These are phyloP conservation scores for Lasiosphaeriaceae sp. DNA, from an alignment of 495 filamentous ascomycete species.

Conservation along the genomic window DNA sequence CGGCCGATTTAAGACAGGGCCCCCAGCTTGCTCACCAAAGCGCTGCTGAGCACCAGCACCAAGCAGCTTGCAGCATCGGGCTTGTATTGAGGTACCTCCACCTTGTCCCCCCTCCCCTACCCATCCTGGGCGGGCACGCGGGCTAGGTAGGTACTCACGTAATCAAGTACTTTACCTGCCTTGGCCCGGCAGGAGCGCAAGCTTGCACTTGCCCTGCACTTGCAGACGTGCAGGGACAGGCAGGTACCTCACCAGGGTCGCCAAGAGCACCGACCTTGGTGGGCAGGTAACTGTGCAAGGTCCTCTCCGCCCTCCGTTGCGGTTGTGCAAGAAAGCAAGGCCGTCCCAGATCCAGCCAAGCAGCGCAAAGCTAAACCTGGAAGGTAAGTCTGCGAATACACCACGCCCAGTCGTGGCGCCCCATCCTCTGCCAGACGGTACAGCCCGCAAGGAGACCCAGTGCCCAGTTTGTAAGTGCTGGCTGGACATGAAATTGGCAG, in stretches of 20 bases:
- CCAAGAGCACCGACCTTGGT: conserved; percentile 14
- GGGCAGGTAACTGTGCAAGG: conserved; percentile 13
- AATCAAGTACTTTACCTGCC: conserved; percentile 13
- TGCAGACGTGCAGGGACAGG: conserved; percentile 5
- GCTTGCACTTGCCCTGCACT: conserved; percentile 18
- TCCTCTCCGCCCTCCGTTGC: conserved; percentile 21
- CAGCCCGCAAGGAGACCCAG: neutral
- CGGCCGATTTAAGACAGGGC: conserved; percentile 50
- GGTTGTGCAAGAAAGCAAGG: conserved; percentile 23
- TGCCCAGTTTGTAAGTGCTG: neutral
- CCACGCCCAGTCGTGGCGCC: conserved; percentile 17
- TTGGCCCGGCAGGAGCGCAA: conserved; percentile 20
- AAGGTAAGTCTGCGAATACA: neutral
- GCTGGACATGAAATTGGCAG: too few species aligned
- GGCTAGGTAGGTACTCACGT: too few species aligned
- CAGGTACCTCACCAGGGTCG: conserved; percentile 15
- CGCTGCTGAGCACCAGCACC: conserved; percentile 25
- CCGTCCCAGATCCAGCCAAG: conserved; percentile 16
- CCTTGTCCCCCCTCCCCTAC: too few species aligned
- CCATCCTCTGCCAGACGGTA: conserved; percentile 14
- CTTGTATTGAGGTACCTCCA: conserved; percentile 21
- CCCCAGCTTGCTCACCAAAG: conserved; percentile 27
- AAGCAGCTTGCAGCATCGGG: conserved; percentile 29
- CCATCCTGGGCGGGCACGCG: too few species aligned
- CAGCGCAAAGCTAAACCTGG: conserved; percentile 6